Evolutionary conservation across 2,329 filamentous ascomycete genomes (phyloP), one percentile per base, ranked within the genome.

Genomic region (Paraconiothyrium sp.): DNA sequence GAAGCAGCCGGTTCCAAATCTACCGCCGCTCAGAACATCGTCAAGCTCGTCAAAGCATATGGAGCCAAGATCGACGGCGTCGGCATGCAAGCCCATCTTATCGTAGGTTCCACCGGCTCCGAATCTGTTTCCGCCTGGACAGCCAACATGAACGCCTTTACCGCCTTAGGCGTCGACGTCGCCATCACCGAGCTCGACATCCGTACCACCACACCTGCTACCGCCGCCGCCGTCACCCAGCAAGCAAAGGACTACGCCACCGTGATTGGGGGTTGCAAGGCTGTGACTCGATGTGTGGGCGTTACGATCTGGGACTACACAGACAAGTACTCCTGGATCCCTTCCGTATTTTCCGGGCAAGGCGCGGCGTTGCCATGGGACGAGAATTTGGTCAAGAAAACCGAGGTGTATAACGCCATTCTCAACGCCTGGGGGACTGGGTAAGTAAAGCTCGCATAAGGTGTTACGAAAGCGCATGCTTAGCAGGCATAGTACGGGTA

Each of bases 131-230:
- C 63, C 13, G 78, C 75, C 32, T 78, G 82, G 20, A 80, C 80
- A 9, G 73, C 73, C 13, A 82, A 84, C 24, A 80, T 89, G 65
- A 79, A 83, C 64, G 78, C 80, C 0, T 85, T 88, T 54, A 84
- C 83, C 2, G 71, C 71, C n/a, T 76, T 85, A 24, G 82, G 81
- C 20, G 81, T 85, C 22, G 86, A 90, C 65, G 81, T 89, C 32
- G 87, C 87, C 9, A 81, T 89, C 58, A 90, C 88, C 2, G 88
- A 90, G 78, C 81, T 90, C 20, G 89, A 92, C 69, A 89, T 91
- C 67, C 68, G 75, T 35, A 67, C 77, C 32, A 64, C 50, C 34
- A 69, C 70, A 1, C 76, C 76, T 1, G 67, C 68, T 3, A 74
- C 69, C 2, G 60, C 66, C 2, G 61, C 64, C 1, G 70, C 69